Percentiles rank a stretch among this genome's conserved stretches.
Conservation (phyloP, 2,329 filamentous ascomycete species). For the Pseudogymnoascus sp. region DNA sequence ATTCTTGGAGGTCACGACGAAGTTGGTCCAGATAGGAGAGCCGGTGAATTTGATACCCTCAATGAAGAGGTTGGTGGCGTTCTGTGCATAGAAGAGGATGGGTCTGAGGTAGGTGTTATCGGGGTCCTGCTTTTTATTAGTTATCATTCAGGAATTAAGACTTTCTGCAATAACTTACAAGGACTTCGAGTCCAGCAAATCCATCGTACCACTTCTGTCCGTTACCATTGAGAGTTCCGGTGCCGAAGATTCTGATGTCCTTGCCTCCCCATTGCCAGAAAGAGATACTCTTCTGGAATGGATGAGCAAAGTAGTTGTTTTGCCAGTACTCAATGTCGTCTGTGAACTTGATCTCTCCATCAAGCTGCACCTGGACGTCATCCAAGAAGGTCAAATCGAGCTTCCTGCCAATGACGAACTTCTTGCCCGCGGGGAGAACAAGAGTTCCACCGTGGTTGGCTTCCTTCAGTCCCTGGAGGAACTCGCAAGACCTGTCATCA, state of each 20-base stretch:
- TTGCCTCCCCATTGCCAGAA: constrained; percentile 61
- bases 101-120: constrained; percentile 52
- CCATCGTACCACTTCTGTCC: constrained; percentile 24
- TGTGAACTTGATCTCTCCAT: constrained; percentile 49
- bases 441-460: constrained; percentile 56
- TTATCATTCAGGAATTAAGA: constrained; percentile 11
- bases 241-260: constrained; percentile 54
- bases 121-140: constrained; percentile 34
- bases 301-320: constrained; percentile 44
- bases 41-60: constrained; percentile 54
- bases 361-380: constrained; percentile 51
- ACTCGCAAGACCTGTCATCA: constrained; percentile 52
- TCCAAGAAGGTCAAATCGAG: constrained; percentile 53
- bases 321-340: constrained; percentile 33
- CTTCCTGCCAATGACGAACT: constrained; percentile 53
- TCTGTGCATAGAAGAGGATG: constrained; percentile 56
- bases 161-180: constrained; percentile 25
- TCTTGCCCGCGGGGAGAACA: constrained; percentile 34
- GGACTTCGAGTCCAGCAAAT: constrained; percentile 37
- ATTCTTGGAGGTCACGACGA: constrained; percentile 51
- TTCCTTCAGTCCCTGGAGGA: constrained; percentile 46
- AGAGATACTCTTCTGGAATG: constrained; percentile 50
- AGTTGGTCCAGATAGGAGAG: constrained; percentile 59
- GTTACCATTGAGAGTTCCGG: constrained; percentile 33
- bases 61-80: constrained; percentile 51